Evolutionary conservation across 345 rosid species (phyloP), one percentile per base, ranked within the genome.

Genomic region (Eucalyptus erythrocorys): DNA sequence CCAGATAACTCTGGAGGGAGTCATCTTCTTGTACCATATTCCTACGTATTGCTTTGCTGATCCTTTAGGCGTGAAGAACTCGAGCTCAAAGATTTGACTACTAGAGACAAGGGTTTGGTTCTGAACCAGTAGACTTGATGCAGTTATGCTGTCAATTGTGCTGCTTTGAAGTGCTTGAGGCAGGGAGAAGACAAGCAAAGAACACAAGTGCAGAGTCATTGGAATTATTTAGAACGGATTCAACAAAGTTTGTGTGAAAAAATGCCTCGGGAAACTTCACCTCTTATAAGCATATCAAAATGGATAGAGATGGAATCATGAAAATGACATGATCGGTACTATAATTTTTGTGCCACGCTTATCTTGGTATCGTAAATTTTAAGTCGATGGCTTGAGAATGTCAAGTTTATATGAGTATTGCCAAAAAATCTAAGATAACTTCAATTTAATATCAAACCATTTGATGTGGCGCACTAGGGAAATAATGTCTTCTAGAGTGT

Each of bases 1-100:
- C 94, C 93, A 93, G 4, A 93, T 92, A 47, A 90, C 86, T 24
- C 86, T 90, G 49, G 84, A 27, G 24, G 84, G 53, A 1, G 42
- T 15, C n/a, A 27, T 21, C 50, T 64, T 85, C 64, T 88, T 88
- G 87, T 43, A 88, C 89, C 89, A 61, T 37, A 88, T 85, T 34
- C 89, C 89, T 27, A 88, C 48, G 53, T 85, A 85, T 37, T 84
- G 89, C 16, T 85, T 85, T 37, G 24, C 40, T 34, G 87, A 85
- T 8, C 89, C 84, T 16, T 85, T 85, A 6, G 89, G 89, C 24
- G 57, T 85, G 85, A 88, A 88, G 82, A 88, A 88, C 45, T 87
- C 87, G 26, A 88, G 87, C 89, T 88, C 87, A 30, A 80, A 88
- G 87, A 88, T 80, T 64, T 85, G 80, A 85, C 61, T 49, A 9